Evolutionary conservation across 768 basidiomycete species (phyloP).

Genomic region (Termitomyces sp.): DNA sequence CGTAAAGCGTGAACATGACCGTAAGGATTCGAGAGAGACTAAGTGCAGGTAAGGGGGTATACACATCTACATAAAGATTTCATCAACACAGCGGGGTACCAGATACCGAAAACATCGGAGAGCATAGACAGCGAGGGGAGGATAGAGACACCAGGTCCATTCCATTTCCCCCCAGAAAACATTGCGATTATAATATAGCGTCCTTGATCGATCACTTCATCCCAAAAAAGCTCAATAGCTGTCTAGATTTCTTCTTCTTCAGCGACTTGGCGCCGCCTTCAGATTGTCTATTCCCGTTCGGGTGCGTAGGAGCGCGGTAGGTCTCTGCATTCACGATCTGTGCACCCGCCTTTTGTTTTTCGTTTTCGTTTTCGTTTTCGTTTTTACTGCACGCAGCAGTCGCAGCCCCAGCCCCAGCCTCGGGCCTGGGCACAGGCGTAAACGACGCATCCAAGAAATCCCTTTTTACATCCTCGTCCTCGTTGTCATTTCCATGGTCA

Average conservation of each 20-base stretch:
- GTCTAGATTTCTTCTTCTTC: constrained; percentile 22
- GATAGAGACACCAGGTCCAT: neutral
- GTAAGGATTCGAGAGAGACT: no score
- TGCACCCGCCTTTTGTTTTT: no score
- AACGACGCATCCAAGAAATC: constrained; percentile 45
- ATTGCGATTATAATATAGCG: neutral
- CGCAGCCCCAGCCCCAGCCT: no score
- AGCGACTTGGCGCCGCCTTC: constrained; percentile 34
- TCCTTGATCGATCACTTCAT: constrained; percentile 4
- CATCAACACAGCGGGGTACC: no score
- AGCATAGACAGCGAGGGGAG: no score
- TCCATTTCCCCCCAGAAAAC: no score
- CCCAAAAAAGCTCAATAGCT: constrained; percentile 12
- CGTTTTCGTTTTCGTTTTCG: no score
- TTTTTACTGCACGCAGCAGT: no score
- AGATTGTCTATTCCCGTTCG: constrained; percentile 35
- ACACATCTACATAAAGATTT: no score
- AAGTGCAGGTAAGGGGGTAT: no score
- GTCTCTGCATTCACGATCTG: neutral
- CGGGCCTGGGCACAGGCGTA: neutral
- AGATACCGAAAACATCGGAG: no score
- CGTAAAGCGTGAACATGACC: no score
- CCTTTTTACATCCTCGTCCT: constrained; percentile 2
- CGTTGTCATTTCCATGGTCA: constrained; percentile 7
- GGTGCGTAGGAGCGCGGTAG: neutral